These are phyloP conservation scores for Fusarium denticulatum DNA, from an alignment of 2,329 filamentous ascomycete species.

Conservation along the genomic window DNA sequence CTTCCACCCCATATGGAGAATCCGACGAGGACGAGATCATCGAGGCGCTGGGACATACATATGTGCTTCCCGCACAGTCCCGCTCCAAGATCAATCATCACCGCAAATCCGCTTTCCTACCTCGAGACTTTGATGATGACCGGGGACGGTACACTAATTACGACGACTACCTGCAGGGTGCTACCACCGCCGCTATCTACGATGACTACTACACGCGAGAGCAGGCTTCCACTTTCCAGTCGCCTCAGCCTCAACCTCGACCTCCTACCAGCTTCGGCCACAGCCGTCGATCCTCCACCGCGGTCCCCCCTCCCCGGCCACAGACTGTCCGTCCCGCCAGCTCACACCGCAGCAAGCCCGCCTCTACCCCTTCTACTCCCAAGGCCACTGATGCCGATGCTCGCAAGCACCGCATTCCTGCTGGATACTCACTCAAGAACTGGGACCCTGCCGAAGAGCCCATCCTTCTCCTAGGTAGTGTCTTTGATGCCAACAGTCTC, in stretches of 20 bases:
- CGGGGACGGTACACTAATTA: constrained; percentile 68
- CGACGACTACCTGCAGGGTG: constrained; percentile 64
- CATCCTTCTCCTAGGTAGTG: constrained; percentile 92
- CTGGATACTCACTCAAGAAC: constrained; percentile 95
- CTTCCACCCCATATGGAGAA: constrained; percentile 68
- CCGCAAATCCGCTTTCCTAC: constrained; percentile 48
- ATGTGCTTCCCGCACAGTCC: constrained; percentile 62
- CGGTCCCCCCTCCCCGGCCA: constrained; percentile 62
- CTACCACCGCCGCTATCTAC: constrained; percentile 44
- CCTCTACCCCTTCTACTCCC: constrained; percentile 48
- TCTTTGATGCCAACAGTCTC: constrained; percentile 96
- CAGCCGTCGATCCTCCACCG: constrained; percentile 59
- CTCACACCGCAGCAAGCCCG: constrained; percentile 39
- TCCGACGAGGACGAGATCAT: constrained; percentile 72
- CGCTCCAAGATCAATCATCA: constrained; percentile 50
- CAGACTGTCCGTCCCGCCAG: constrained; percentile 60
- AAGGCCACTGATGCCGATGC: constrained; percentile 70
- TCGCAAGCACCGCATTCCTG: constrained; percentile 77
- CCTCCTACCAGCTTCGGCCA: constrained; percentile 55
- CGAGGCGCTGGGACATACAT: constrained; percentile 64
- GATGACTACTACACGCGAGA: constrained; percentile 51
- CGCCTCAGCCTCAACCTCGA: constrained; percentile 55
- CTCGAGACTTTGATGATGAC: constrained; percentile 58
- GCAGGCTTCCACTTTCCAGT: constrained; percentile 50
- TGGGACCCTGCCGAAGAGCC: constrained; percentile 96